Base-by-base conservation (phyloP, 345 rosid species). In the Barbarea vulgaris region DNA sequence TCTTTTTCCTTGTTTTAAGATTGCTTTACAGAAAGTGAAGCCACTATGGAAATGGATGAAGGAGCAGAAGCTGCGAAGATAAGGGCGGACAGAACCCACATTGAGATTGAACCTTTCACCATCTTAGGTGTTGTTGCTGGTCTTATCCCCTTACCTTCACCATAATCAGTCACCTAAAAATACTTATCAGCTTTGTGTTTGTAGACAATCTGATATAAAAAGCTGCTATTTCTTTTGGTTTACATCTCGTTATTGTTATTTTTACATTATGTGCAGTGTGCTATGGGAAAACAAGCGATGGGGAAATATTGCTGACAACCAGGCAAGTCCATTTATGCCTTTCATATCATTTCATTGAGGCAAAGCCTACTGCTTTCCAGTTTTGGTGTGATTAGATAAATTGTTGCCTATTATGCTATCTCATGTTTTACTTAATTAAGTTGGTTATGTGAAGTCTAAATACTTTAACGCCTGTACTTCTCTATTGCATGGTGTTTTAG, bases 261-360 rank as follows among this genome's bases (percentile, higher is more conserved):
- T 47, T 52, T 67, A 42, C 51, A 19, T 22, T 54, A 17, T 73
- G 10, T 80, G 41, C 74, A 94, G 98, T 94, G 98, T 81, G 97
- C 97, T 58, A 94, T 94, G 97, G 98, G 98, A 64, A 94, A 94
- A 86, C 98, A 94, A 86, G 96, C 97, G 10, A 94, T 94, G 98
- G 98, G 98, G 97, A 69, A 94, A 90, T 76, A 88, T 94, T 63
- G 97, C 97, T 61, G 88, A 88, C 80, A 94, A 94, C 79, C 92
- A 94, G 93, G 98, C 81, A 81, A 82, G 89, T 76, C 57, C 42
- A 31, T 17, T 67, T 68, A 51, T 55, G 15, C 78, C 56, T 28
- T 6, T 33, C 34, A 39, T 56, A 58, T 21, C 19, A 57, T 44
- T 34, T 54, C 50, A 46, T 37, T 70, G 59, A 41, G 61, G 48